Evolutionary conservation across 257 asterid species (phyloP).

Genomic region (Jaltomata sinuosa): DNA sequence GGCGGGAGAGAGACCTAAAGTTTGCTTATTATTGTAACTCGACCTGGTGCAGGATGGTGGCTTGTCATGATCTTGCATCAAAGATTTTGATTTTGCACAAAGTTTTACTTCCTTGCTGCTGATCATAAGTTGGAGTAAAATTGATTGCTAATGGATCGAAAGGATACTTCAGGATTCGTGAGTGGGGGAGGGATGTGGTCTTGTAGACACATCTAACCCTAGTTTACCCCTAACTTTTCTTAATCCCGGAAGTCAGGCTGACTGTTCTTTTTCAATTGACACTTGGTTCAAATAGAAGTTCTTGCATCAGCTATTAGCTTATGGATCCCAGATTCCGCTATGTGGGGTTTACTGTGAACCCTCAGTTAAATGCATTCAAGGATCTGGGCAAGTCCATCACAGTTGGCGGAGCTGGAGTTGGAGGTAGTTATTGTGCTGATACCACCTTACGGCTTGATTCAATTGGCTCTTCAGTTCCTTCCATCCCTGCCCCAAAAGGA

Average conservation of each 20-base stretch:
- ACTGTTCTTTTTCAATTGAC: constrained; percentile 52
- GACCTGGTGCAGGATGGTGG: constrained; percentile 36
- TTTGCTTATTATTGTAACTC: not conserved
- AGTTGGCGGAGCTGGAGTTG: constrained; percentile 35
- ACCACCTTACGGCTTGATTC: constrained; percentile 73
- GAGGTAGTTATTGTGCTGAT: constrained; percentile 41
- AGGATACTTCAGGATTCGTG: constrained; percentile 95
- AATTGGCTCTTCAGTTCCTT: constrained; percentile 33
- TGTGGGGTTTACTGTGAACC: constrained; percentile 70
- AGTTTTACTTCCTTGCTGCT: constrained; percentile 17
- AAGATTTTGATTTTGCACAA: constrained; percentile 19
- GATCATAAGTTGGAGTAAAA: constrained; percentile 8
- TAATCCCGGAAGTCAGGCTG: constrained; percentile 78
- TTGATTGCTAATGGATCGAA: constrained; percentile 59
- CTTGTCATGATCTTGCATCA: constrained; percentile 7
- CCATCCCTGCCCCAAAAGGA: constrained; percentile 40
- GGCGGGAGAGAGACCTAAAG: not conserved
- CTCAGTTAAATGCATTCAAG: constrained; percentile 44
- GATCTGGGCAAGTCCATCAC: constrained; percentile 51
- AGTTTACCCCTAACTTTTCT: constrained; percentile 29
- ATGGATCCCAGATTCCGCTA: constrained; percentile 73
- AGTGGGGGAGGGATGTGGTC: constrained; percentile 86
- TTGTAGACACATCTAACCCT: constrained; percentile 57
- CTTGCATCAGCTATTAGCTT: constrained; percentile 27
- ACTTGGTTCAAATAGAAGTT: constrained; percentile 35